phyloP scores from a whole-genome alignment of 176 grass and related monocot genomes.

The Phragmites australis region DNA sequence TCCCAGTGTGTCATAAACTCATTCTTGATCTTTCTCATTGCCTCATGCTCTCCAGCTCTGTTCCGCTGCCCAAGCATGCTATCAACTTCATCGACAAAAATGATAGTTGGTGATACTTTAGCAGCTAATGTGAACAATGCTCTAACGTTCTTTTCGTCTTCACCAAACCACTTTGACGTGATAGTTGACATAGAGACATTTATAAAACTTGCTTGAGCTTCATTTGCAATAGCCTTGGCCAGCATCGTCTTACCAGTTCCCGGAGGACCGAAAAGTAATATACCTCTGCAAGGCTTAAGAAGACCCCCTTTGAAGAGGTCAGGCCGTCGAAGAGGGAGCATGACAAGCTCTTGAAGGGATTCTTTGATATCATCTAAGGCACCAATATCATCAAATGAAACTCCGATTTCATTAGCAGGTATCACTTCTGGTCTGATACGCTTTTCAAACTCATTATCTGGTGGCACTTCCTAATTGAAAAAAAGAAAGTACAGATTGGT shows the following conservation, averaged over 20 bases:
- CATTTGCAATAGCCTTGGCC: conserved; percentile 88
- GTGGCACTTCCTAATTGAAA: conserved; percentile 48
- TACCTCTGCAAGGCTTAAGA: conserved; percentile 79
- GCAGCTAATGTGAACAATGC: conserved; percentile 79
- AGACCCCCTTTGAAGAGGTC: conserved; percentile 88
- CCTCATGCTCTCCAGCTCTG: conserved; percentile 79
- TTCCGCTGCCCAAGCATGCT: conserved; percentile 87
- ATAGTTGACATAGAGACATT: conserved; percentile 89
- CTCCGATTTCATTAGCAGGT: conserved; percentile 75
- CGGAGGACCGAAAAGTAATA: conserved; percentile 79
- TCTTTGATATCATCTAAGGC: conserved; percentile 83
- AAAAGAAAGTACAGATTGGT: conserved; percentile 2
- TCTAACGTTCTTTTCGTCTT: conserved; percentile 85
- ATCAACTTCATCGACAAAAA: conserved; percentile 83
- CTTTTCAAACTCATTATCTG: conserved; percentile 91
- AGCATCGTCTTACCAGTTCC: conserved; percentile 89
- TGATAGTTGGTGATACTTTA: conserved; percentile 77
- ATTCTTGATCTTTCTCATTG: conserved; percentile 91
- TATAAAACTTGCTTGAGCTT: conserved; percentile 82
- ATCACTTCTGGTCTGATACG: conserved; percentile 84
- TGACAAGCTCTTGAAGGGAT: conserved; percentile 85
- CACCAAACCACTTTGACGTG: conserved; percentile 85
- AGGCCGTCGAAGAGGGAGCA: conserved; percentile 74
- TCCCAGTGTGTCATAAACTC: conserved; percentile 92
- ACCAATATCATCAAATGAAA: conserved; percentile 82